These are phyloP conservation scores for Ustilago bromivora DNA, from an alignment of 1,284 basidiomycete species.

Conservation along the genomic window DNA sequence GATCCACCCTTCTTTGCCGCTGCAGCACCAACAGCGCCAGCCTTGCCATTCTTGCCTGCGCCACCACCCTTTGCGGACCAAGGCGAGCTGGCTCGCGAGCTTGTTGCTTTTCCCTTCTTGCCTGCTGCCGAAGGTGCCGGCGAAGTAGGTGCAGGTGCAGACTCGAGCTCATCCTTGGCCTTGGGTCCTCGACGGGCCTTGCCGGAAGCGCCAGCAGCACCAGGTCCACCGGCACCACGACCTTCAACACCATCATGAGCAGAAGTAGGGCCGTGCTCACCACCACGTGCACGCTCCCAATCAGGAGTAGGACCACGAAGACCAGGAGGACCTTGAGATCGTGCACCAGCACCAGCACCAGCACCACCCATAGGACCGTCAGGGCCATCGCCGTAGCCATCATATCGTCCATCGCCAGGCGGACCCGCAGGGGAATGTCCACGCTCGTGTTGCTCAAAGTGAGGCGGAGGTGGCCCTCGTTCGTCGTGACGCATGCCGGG, in stretches of 20 bases:
- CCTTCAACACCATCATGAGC: slow-evolving; percentile 26
- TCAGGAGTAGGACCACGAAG: slow-evolving; percentile 46
- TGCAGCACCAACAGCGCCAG: slow-evolving; percentile 9
- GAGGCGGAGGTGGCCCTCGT: slow-evolving; percentile 36
- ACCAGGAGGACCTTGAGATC: slow-evolving; percentile 22
- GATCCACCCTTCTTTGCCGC: slow-evolving; percentile 30
- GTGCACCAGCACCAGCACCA: slow-evolving; percentile 12
- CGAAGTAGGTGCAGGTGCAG: slow-evolving; percentile 34
- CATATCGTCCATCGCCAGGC: slow-evolving; percentile 32
- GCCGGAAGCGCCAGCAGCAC: slow-evolving; percentile 1
- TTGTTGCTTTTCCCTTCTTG: slow-evolving; percentile 42
- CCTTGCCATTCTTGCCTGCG: slow-evolving; percentile 3
- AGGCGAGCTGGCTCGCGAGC: slow-evolving; percentile 50
- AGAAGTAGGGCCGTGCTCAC: slow-evolving; percentile 26
- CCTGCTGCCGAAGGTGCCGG: slow-evolving; percentile 46
- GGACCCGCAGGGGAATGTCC: slow-evolving; percentile 27
- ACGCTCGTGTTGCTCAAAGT: slow-evolving; percentile 40
- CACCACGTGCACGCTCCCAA: slow-evolving; percentile 37
- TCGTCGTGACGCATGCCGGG: slow-evolving; percentile 40
- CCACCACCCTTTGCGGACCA: slow-evolving; percentile 34
- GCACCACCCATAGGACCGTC: slow-evolving; percentile 30
- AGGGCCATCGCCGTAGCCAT: slow-evolving; percentile 28
- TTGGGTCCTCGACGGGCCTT: slow-evolving; percentile 46
- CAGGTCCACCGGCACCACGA: slow-evolving; percentile 18
- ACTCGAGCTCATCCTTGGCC: slow-evolving; percentile 45